Evolutionary conservation across 1,284 basidiomycete genomes (phyloP), one percentile per base, ranked within the genome.

Genomic region (Marasmius tenuissimus): DNA sequence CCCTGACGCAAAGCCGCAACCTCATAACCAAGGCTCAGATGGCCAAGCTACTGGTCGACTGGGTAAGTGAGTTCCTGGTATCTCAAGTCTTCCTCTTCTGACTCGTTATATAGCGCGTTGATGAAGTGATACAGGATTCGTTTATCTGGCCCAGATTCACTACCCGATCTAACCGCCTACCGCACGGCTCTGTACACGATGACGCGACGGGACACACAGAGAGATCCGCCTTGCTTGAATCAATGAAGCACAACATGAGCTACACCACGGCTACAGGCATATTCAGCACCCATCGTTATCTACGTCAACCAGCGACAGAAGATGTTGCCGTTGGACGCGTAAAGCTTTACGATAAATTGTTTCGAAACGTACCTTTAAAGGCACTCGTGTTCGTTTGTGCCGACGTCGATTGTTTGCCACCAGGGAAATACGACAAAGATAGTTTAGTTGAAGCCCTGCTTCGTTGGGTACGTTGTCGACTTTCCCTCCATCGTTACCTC

Each of bases 301-400:
- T 62, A 8, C 35, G 37, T 18, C 51, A 48, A 38, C 61, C 61
- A 10, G 3, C 59, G n/a, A n/a, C n/a, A n/a, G n/a, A n/a, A n/a
- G n/a, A n/a, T n/a, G n/a, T n/a, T n/a, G n/a, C n/a, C n/a, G n/a
- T 37, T 10, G 33, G n/a, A 42, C 38, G 9, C 27, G 45, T 34
- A 6, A 37, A 1, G 47, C 34, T 18, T 22, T 59, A 27, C 22
- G 47, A 27, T 9, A 22, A 33, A 18, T 20, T 3, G 33, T 62
- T 8, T 8, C 39, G 22, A n/a, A 22, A 16, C 18, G n/a, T 11
- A 39, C 37, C 18, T 16, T n/a, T 33, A n/a, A 12, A 47, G 11
- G 18, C 61, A 3, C 51, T 62, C 4, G n/a, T 39, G 22, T 62
- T 27, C 49, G 60, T 61, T 2, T 62, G 61, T 27, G 35, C 47